Conservation (phyloP, 2,329 filamentous ascomycete genomes). For the Grosmannia clavigera region DNA sequence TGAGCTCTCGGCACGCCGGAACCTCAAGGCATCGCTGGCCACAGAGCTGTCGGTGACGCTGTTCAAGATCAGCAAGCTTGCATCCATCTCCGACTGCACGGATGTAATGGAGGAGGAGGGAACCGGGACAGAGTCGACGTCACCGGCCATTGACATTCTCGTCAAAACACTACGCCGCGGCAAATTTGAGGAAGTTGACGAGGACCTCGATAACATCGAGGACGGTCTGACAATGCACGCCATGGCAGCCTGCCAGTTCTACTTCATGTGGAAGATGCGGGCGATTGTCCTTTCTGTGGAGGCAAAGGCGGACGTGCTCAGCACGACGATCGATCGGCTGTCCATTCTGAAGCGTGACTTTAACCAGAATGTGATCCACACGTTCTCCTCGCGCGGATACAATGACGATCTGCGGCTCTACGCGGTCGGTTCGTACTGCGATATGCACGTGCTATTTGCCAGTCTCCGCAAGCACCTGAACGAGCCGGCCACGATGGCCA, state of each 20-base stretch:
- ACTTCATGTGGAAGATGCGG: slow-evolving; percentile 88
- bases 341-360: slow-evolving; percentile 43
- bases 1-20: slow-evolving; percentile 59
- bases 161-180: slow-evolving; percentile 64
- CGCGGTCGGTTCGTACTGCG: slow-evolving; percentile 65
- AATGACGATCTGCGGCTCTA: slow-evolving; percentile 69
- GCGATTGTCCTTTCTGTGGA: slow-evolving; percentile 42
- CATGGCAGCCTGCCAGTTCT: slow-evolving; percentile 67
- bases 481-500: slow-evolving; percentile 28
- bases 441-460: slow-evolving; percentile 69
- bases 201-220: slow-evolving; percentile 63
- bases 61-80: slow-evolving; percentile 68
- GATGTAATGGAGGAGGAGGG: slow-evolving; percentile 57
- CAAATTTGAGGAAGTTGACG: slow-evolving; percentile 52
- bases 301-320: slow-evolving; percentile 41
- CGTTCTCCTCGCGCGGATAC: slow-evolving; percentile 52
- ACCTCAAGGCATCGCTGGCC: slow-evolving; percentile 52
- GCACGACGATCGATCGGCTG: slow-evolving; percentile 48
- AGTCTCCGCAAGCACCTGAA: slow-evolving; percentile 49
- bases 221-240: slow-evolving; percentile 66
- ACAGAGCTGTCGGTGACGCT: slow-evolving; percentile 61
- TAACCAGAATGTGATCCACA: slow-evolving; percentile 51
- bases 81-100: slow-evolving; percentile 66
- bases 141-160: slow-evolving; percentile 54
- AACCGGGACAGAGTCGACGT: slow-evolving; percentile 32